Evolutionary conservation across 768 basidiomycete species (phyloP).

Genomic region (Serendipita sp.): DNA sequence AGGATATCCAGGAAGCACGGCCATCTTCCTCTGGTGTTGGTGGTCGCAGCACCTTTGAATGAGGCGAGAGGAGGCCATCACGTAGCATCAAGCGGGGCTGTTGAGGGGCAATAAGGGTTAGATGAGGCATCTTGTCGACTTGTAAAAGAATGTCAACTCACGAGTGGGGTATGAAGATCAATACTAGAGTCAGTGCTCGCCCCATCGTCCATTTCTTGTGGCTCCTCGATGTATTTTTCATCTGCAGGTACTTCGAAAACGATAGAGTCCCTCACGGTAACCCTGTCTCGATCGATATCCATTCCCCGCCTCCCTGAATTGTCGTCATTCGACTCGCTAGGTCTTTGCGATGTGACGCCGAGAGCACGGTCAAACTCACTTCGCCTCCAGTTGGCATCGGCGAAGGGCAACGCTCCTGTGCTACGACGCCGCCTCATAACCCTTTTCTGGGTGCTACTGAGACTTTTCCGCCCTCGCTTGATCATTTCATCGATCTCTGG

Average conservation of each 20-base stretch:
- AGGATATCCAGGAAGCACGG: slow-evolving; percentile 14
- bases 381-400: slow-evolving; percentile 10
- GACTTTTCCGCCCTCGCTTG: not conserved
- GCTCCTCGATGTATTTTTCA: not conserved
- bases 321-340: not conserved
- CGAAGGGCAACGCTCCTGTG: not conserved
- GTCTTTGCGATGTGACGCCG: not conserved
- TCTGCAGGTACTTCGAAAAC: not conserved
- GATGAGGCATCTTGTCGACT: slow-evolving; percentile 3
- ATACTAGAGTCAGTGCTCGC: slow-evolving; percentile 33
- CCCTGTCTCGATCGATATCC: not conserved
- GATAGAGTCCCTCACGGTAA: not conserved
- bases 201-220: slow-evolving; percentile 12
- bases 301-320: not conserved
- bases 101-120: not conserved
- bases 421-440: not conserved
- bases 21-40: slow-evolving; percentile 12
- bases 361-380: slow-evolving; percentile 4
- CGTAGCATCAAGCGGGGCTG: slow-evolving; percentile 46
- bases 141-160: slow-evolving; percentile 28
- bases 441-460: not conserved
- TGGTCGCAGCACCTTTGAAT: slow-evolving; percentile 40
- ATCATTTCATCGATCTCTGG: slow-evolving; percentile 1
- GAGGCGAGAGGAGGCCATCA: slow-evolving; percentile 47
- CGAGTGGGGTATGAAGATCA: slow-evolving; percentile 51